These are phyloP conservation scores for Corylus avellana DNA, from an alignment of 306 rosid genomes.

Conservation along the genomic window DNA sequence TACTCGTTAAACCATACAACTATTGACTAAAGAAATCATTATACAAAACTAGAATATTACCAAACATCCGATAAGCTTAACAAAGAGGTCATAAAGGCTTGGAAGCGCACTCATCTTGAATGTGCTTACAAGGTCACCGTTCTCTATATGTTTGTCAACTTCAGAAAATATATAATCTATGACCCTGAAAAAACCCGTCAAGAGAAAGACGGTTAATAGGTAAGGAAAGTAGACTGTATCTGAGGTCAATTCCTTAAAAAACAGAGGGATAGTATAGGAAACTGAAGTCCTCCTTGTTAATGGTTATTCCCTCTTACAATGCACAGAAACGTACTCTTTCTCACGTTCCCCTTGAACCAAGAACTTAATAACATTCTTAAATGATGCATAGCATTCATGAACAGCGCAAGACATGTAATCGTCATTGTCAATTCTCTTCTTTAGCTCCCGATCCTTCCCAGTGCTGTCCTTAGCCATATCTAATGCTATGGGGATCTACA, in stretches of 20 bases:
- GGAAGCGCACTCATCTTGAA: conserved; percentile 91
- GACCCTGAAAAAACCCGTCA: conserved; percentile 54
- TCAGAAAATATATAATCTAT: conserved; percentile 63
- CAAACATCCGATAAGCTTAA: conserved; percentile 65
- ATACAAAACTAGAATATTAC: conserved; percentile 40
- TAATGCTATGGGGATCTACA: conserved; percentile 89
- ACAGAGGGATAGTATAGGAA: neutral
- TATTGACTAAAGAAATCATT: neutral
- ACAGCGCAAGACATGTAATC: conserved; percentile 91
- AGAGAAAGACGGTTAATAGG: conserved; percentile 13
- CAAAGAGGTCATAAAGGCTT: conserved; percentile 74
- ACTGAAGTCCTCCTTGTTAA: neutral
- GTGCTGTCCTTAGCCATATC: conserved; percentile 99
- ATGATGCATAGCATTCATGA: conserved; percentile 90
- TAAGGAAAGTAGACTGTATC: neutral
- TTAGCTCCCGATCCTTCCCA: conserved; percentile 89
- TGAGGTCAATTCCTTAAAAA: neutral
- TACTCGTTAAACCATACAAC: conserved; percentile 21
- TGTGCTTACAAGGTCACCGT: conserved; percentile 40
- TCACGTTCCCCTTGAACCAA: conserved; percentile 83
- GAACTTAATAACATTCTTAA: conserved; percentile 64
- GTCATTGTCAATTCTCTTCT: conserved; percentile 72
- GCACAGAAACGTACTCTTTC: conserved; percentile 54
- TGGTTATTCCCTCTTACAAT: neutral
- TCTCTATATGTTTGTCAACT: conserved; percentile 60